phyloP scores from a whole-genome alignment of 2,329 filamentous ascomycete species.

The Metarhizium brunneum region DNA sequence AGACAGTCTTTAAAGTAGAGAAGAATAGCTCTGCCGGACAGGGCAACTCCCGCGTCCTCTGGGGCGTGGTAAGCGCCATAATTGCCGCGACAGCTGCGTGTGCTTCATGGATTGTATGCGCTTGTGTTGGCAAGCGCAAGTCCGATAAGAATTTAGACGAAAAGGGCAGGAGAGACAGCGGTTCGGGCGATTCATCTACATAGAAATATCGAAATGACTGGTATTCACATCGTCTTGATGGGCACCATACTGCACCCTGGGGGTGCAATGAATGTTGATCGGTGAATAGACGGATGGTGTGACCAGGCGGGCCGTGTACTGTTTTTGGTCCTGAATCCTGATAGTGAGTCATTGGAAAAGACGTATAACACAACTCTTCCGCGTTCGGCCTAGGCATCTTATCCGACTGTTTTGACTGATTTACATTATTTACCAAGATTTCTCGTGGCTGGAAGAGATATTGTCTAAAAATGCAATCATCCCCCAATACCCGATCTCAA shows the following conservation, averaged over 20 bases:
- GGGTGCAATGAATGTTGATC: no score
- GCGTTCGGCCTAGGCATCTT: no score
- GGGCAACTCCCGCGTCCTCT: neutral
- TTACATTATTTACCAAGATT: no score
- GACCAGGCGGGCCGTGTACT: no score
- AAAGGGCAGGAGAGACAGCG: neutral
- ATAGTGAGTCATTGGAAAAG: no score
- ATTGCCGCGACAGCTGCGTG: neutral
- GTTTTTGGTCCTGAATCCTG: no score
- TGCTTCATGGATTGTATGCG: neutral
- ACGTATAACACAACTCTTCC: no score
- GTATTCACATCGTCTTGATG: neutral
- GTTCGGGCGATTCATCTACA: neutral
- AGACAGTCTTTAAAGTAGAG: conserved; percentile 17
- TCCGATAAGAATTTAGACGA: neutral
- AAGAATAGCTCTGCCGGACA: neutral
- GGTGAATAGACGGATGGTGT: no score
- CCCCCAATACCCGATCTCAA: no score
- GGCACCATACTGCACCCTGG: neutral
- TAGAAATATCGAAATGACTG: neutral
- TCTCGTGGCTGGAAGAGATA: no score
- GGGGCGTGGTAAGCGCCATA: conserved; percentile 1
- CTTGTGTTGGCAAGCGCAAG: neutral
- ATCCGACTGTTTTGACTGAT: no score
- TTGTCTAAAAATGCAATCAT: no score